phyloP scores from a whole-genome alignment of 1,284 basidiomycete species.

The Naganishia sp. region DNA sequence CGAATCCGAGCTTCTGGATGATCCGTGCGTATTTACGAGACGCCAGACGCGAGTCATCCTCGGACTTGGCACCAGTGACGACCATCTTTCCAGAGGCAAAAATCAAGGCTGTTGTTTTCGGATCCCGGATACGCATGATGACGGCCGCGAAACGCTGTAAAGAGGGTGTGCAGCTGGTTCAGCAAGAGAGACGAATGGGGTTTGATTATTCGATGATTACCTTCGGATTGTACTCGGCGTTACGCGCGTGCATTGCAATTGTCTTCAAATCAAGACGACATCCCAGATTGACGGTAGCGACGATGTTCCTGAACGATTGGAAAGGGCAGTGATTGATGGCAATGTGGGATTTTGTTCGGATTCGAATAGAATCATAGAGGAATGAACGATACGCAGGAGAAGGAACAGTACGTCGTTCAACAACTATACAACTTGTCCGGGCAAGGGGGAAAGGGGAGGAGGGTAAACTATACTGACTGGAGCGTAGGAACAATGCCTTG shows the following conservation, averaged over 20 bases:
- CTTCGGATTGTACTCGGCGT: constrained; percentile 99
- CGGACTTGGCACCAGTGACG: constrained; percentile 97
- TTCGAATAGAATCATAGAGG: neutral
- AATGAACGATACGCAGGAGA: neutral
- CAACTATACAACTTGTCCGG: constrained; percentile 20
- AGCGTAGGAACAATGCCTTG: constrained; percentile 92
- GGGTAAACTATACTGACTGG: constrained; percentile 59
- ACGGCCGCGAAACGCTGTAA: constrained; percentile 97
- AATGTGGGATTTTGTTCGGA: neutral
- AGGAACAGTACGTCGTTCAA: constrained; percentile 14
- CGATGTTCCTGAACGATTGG: constrained; percentile 72
- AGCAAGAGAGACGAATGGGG: neutral
- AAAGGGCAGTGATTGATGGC: constrained; percentile 14
- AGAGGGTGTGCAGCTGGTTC: constrained; percentile 46
- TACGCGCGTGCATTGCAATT: constrained; percentile 94
- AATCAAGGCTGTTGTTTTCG: constrained; percentile 98
- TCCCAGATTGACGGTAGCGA: constrained; percentile 98
- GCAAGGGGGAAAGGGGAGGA: constrained; percentile 17
- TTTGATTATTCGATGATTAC: constrained; percentile 62
- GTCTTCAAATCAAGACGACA: constrained; percentile 97
- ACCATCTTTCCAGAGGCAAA: constrained; percentile 99
- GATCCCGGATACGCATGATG: constrained; percentile 99
- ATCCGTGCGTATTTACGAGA: constrained; percentile 99
- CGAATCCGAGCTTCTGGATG: constrained; percentile 98
- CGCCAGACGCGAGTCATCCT: constrained; percentile 95